Evolutionary conservation across 2,329 filamentous ascomycete species (phyloP).

Genomic region (Calonectria pseudoreteaudii): DNA sequence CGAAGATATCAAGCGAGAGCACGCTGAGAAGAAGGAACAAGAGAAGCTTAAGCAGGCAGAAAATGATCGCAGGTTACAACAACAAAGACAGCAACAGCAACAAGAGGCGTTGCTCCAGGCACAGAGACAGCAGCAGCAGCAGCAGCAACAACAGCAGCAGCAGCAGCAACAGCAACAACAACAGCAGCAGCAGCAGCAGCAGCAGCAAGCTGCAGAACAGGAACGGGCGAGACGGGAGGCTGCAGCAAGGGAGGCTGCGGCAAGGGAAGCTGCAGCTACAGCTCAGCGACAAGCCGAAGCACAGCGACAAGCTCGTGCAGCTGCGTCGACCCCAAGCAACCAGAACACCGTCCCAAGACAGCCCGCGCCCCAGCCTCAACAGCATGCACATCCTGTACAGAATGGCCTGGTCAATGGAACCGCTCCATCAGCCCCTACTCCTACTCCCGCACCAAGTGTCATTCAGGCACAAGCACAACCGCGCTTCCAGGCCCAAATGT

Average conservation of each 20-base stretch:
- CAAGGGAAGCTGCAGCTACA: slow-evolving; percentile 49
- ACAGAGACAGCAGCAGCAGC: slow-evolving; percentile 56
- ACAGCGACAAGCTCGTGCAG: slow-evolving; percentile 49
- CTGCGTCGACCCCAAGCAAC: slow-evolving; percentile 41
- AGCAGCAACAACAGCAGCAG: slow-evolving; percentile 58
- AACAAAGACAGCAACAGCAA: slow-evolving; percentile 57
- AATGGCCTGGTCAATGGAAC: slow-evolving; percentile 56
- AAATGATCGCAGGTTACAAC: slow-evolving; percentile 65
- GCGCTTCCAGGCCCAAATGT: slow-evolving; percentile 66
- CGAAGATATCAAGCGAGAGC: slow-evolving; percentile 83
- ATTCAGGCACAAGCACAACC: slow-evolving; percentile 56
- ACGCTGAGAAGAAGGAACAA: slow-evolving; percentile 80
- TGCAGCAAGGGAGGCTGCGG: slow-evolving; percentile 17
- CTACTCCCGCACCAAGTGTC: slow-evolving; percentile 53
- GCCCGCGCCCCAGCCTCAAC: slow-evolving; percentile 42
- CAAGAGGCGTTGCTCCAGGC: slow-evolving; percentile 58
- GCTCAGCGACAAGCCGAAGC: slow-evolving; percentile 49
- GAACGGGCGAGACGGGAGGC: slow-evolving; percentile 55
- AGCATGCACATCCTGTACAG: slow-evolving; percentile 50
- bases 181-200: slow-evolving; percentile 60
- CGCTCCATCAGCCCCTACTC: slow-evolving; percentile 49
- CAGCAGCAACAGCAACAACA: slow-evolving; percentile 56
- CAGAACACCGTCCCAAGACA: slow-evolving; percentile 41
- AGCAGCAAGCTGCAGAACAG: slow-evolving; percentile 51
- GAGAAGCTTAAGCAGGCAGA: slow-evolving; percentile 78